Evolutionary conservation across 306 rosid species (phyloP).

Genomic region (Citrullus amarus): DNA sequence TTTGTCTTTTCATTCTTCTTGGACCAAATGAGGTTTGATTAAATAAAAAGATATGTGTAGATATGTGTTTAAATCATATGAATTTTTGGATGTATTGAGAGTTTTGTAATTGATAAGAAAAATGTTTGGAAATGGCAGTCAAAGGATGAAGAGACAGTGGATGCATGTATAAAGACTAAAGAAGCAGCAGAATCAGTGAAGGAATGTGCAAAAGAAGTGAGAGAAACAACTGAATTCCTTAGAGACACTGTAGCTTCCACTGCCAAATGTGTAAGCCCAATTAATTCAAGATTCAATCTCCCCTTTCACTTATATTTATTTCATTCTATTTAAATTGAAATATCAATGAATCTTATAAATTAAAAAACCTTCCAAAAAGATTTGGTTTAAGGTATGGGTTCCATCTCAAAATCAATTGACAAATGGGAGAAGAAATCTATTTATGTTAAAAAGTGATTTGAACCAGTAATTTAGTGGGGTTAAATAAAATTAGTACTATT

Average conservation of each 20-base stretch:
- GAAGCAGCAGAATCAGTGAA: slow-evolving; percentile 44
- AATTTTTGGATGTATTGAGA: not conserved
- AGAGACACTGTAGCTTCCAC: not conserved
- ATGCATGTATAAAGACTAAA: slow-evolving; percentile 24
- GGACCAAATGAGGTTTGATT: not conserved
- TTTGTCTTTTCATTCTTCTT: not conserved
- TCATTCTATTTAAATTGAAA: not conserved
- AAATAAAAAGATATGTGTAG: not conserved
- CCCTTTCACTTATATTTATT: not conserved
- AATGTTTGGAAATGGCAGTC: not conserved
- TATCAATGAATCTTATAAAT: too few species aligned
- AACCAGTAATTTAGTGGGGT: too few species aligned
- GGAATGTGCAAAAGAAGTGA: slow-evolving; percentile 42
- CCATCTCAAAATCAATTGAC: too few species aligned
- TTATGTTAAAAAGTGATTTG: too few species aligned
- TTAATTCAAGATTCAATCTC: not conserved
- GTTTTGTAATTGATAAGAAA: not conserved
- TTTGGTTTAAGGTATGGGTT: too few species aligned
- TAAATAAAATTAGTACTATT: too few species aligned
- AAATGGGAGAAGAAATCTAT: too few species aligned
- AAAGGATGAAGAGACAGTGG: slow-evolving; percentile 18
- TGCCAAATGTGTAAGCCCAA: not conserved
- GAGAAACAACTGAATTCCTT: slow-evolving; percentile 39
- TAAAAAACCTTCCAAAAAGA: too few species aligned
- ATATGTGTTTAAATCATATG: too few species aligned